Base-by-base conservation (phyloP, 1,284 basidiomycete genomes). In the Clitocybe nebularis region DNA sequence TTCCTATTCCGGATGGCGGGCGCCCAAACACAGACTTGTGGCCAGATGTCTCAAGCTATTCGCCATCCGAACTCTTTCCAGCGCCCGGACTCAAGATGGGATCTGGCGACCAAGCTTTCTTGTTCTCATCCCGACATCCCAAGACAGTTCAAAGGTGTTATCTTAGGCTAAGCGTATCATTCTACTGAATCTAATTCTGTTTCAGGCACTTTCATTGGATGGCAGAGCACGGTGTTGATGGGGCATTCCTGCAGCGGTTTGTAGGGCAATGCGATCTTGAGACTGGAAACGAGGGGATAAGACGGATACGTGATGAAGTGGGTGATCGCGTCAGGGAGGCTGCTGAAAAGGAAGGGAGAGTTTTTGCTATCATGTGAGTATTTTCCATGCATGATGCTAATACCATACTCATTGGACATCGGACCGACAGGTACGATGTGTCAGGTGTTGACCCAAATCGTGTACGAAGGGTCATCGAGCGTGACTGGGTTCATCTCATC, bases 181-280 rank as follows among this genome's bases (percentile, higher is more conserved):
- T 24, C 25, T 39, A 20, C 41, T 40, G 32, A 4, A 28, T 16
- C 24, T 41, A 34, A n/a, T n/a, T n/a, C n/a, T n/a, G n/a, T n/a
- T n/a, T 21, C 37, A 75, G 81, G 16, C 87, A 90, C 56, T 89
- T 89, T 57, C 74, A 79, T 50, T 88, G 84, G 84, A 89, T 89
- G 87, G 85, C 85, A 5, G 63, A 75, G 48, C 81, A 87, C 49
- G 78, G 79, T 33, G 74, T 90, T 16, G 84, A 89, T 48, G 87
- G 87, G 5, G 83, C 75, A 1, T 87, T 90, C 57, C 57, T 89
- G 11, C 87, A 89, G 56, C 77, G 87, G 3, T 88, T 89, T 55
- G 73, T 74, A 0, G 71, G 75, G 0, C 74, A 85, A 51, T 78
- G 75, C 34, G 83, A 87, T 53, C 44, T 77, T 19, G 75, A 76